These are phyloP conservation scores for Fusarium chlamydosporum DNA, from an alignment of 2,329 filamentous ascomycete genomes.

Conservation along the genomic window DNA sequence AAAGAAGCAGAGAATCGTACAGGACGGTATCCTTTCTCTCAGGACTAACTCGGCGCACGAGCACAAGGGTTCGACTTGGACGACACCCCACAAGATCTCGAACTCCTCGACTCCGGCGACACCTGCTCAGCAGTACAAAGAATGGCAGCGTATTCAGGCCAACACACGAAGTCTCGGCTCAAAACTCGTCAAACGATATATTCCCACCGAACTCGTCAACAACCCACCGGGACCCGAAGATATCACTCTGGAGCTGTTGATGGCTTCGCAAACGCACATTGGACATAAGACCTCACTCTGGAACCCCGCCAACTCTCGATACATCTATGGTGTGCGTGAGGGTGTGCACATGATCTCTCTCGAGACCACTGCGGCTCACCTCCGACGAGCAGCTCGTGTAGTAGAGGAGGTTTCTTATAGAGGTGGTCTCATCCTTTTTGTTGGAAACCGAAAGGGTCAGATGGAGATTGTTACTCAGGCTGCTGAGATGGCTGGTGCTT, in stretches of 20 bases:
- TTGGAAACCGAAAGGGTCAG: conserved; percentile 87
- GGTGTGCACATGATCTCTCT: conserved; percentile 94
- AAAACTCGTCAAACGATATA: conserved; percentile 68
- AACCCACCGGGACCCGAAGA: conserved; percentile 83
- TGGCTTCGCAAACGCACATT: conserved; percentile 89
- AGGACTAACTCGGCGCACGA: conserved; percentile 55
- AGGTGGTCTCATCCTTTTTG: conserved; percentile 90
- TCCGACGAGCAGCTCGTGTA: conserved; percentile 93
- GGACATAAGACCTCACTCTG: conserved; percentile 92
- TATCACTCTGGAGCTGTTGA: conserved; percentile 89
- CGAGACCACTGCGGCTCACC: conserved; percentile 87
- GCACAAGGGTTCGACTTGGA: conserved; percentile 55
- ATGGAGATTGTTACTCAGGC: conserved; percentile 84
- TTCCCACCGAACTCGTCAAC: conserved; percentile 74
- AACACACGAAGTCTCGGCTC: conserved; percentile 66
- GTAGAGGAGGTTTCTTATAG: conserved; percentile 87
- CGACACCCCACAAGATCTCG: conserved; percentile 52
- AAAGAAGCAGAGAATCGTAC: conserved; percentile 56
- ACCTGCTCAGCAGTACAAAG: conserved; percentile 58
- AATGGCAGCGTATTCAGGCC: conserved; percentile 57
- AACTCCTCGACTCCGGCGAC: conserved; percentile 56
- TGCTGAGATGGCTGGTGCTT: conserved; percentile 81
- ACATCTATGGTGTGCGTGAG: conserved; percentile 91
- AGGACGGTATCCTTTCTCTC: conserved; percentile 55
- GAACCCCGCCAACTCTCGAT: conserved; percentile 94